Base-by-base conservation (phyloP, 2,329 filamentous ascomycete genomes). In the Diaporthe velutina region DNA sequence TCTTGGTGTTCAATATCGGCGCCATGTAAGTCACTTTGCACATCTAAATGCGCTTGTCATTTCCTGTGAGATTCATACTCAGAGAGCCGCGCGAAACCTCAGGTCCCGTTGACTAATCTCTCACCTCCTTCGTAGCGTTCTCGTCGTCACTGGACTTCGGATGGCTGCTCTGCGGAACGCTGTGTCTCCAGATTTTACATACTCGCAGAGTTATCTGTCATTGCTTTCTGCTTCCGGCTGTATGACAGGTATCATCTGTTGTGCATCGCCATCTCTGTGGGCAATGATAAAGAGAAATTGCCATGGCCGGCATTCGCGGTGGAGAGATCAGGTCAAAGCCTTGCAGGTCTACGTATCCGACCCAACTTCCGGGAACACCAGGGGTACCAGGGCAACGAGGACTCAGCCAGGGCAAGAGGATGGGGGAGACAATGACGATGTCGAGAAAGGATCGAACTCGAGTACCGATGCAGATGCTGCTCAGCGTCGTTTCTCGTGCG, bases 141-240 rank as follows among this genome's bases (percentile, higher is more conserved):
- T 74, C 19, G 25, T 74, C 7, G 6, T 74, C 4, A 72, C 60
- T 6, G 73, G 68, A 17, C n/a, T 72, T 12, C 58, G 73, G 4
- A 52, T 72, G 60, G 70, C 22, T 17, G 60, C 68, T 1, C 15
- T 74, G 15, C 60, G 60, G 1, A 67, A 19, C n/a, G 73, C 73
- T 8, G 66, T 72, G 3, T 72, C 73, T 2, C 70, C 73, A 1
- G 68, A 75, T 25, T 75, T 75, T 5, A 68, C 68, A 0, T 72
- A 75, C 33, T 75, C 60, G 3, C 68, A 68, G 13, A 72, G 68
- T 54, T 68, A 75, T 22, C 33, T 72, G 6, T 72, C 68, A 1
- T 25, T 72, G 15, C 42, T 68, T 0, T 72, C 67, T 2, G 50
- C 67, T 1, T 10, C 67, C 2, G 73, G 73, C 9, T 71, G 67